phyloP scores from a whole-genome alignment of 768 basidiomycete species.

The Boletellus sp. region DNA sequence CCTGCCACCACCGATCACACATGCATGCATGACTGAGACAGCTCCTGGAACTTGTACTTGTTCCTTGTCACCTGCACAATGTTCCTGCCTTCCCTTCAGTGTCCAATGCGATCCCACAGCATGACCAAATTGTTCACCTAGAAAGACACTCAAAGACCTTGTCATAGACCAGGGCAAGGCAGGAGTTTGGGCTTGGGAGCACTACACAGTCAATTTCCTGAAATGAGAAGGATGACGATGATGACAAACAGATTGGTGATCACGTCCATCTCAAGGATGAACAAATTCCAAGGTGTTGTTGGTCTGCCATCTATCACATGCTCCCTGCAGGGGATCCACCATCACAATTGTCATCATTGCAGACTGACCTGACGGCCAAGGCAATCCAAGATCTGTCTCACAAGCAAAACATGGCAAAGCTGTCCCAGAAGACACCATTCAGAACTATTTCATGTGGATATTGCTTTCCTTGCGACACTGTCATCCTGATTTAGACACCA shows the following conservation, averaged over 20 bases:
- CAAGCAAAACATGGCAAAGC: slow-evolving; percentile 59
- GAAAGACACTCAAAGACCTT: too few relatives aligned
- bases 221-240: too few relatives aligned
- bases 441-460: slow-evolving; percentile 95
- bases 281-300: slow-evolving; percentile 28
- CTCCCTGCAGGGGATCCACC: too few relatives aligned
- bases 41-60: slow-evolving; percentile 81
- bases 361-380: too few relatives aligned
- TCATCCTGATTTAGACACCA: slow-evolving; percentile 52
- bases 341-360: too few relatives aligned
- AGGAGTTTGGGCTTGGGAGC: too few relatives aligned
- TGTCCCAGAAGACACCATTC: slow-evolving; percentile 89
- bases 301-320: too few relatives aligned
- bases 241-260: slow-evolving; percentile 32
- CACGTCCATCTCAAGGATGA: slow-evolving; percentile 28
- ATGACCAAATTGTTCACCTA: slow-evolving; percentile 76
- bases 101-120: slow-evolving; percentile 89
- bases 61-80: slow-evolving; percentile 54
- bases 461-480: slow-evolving; percentile 87
- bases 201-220: too few relatives aligned
- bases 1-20: slow-evolving; percentile 7
- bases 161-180: too few relatives aligned
- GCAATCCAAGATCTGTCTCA: too few relatives aligned
- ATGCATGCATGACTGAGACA: slow-evolving; percentile 49
- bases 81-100: slow-evolving; percentile 70